Conservation (phyloP, 2,329 filamentous ascomycete genomes). For the Fusarium fujikuroi region DNA sequence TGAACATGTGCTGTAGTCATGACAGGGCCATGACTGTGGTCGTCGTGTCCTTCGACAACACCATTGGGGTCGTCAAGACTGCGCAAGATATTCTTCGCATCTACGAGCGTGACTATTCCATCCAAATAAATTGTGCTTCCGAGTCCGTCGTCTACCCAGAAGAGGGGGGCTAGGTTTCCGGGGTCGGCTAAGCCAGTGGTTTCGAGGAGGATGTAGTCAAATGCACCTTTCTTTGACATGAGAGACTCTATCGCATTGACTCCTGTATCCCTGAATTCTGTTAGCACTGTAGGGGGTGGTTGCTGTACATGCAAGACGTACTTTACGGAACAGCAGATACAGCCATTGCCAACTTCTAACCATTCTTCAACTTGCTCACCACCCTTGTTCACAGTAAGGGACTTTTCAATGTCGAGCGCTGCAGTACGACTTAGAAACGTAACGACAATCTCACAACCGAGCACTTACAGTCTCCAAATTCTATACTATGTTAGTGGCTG, state of each 20-base stretch:
- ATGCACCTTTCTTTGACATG: conserved; percentile 92
- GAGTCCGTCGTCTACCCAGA: conserved; percentile 97
- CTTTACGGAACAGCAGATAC: conserved; percentile 98
- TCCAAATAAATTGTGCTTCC: conserved; percentile 97
- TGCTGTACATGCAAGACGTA: conserved; percentile 50
- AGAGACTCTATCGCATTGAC: conserved; percentile 95
- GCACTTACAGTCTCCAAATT: conserved; percentile 81
- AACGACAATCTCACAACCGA: neutral
- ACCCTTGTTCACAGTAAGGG: conserved; percentile 87
- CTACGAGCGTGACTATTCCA: conserved; percentile 94
- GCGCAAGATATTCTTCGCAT: conserved; percentile 89
- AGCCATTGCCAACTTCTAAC: conserved; percentile 95
- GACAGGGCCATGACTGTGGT: conserved; percentile 69
- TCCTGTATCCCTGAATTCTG: conserved; percentile 76
- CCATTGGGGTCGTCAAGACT: conserved; percentile 79
- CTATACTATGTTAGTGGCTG: conserved; percentile 55
- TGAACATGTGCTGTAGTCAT: conserved; percentile 95
- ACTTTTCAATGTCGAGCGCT: conserved; percentile 96
- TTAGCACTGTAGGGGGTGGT: conserved; percentile 35
- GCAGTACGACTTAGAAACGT: conserved; percentile 18
- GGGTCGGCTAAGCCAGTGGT: conserved; percentile 96
- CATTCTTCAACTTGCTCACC: conserved; percentile 90
- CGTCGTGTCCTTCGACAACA: conserved; percentile 63
- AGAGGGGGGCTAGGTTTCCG: conserved; percentile 92
- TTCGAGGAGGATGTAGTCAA: conserved; percentile 97